A percentile compares a stretch with the other conserved stretches of the same genome.
Conservation (phyloP, 441 rosid genomes). For the Metrosideros polymorpha region DNA sequence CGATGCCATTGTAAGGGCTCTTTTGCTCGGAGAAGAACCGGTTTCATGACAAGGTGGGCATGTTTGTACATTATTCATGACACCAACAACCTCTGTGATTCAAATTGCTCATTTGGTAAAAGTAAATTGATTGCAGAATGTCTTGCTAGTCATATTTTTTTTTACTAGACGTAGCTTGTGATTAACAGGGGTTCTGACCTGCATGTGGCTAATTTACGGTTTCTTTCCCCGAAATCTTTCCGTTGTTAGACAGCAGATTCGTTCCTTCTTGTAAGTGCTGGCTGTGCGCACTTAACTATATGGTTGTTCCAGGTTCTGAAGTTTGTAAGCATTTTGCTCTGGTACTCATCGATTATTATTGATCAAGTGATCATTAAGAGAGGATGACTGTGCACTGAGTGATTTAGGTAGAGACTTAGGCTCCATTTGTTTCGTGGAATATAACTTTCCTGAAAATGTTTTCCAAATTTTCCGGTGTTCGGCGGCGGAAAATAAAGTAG, state of each 20-base stretch:
- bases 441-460: too few species aligned
- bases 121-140: background rate
- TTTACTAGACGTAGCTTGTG: background rate
- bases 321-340: background rate
- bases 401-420: background rate
- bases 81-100: background rate
- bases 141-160: background rate
- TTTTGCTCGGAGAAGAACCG: conserved; percentile 43
- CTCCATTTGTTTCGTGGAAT: too few species aligned
- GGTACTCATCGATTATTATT: background rate
- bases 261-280: background rate
- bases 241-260: background rate
- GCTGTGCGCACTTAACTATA: background rate
- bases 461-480: too few species aligned
- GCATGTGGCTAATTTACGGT: background rate
- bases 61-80: background rate
- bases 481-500: too few species aligned
- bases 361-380: background rate
- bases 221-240: background rate
- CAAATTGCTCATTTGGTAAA: background rate
- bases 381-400: background rate
- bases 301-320: background rate
- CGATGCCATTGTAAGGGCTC: conserved; percentile 28
- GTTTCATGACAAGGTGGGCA: background rate
- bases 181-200: background rate